Evolutionary conservation across 2,329 filamentous ascomycete genomes (phyloP).

Genomic region (Fusarium temperatum): DNA sequence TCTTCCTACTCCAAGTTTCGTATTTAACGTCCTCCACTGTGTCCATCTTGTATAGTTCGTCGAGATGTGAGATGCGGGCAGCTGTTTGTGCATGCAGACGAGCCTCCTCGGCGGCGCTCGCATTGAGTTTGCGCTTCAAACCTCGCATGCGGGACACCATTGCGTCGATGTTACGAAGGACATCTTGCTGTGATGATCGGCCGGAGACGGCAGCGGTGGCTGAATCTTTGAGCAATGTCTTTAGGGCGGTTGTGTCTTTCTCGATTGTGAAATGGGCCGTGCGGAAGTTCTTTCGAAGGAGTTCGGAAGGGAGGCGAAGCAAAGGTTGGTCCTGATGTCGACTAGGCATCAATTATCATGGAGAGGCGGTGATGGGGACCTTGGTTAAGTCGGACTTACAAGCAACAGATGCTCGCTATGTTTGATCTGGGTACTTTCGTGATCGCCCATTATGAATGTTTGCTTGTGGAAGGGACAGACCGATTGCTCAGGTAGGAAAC

Average conservation of each 20-base stretch:
- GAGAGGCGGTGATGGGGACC: constrained; percentile 1
- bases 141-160: constrained; percentile 88
- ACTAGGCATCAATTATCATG: not conserved
- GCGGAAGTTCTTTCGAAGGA: constrained; percentile 94
- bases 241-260: constrained; percentile 71
- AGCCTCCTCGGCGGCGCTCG: constrained; percentile 81
- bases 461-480: not conserved
- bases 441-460: constrained; percentile 62
- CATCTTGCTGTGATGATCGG: constrained; percentile 70
- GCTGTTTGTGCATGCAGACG: constrained; percentile 78
- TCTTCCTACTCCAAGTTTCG: constrained; percentile 84
- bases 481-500: not conserved
- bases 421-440: constrained; percentile 73
- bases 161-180: constrained; percentile 81
- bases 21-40: constrained; percentile 92
- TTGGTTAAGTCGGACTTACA: constrained; percentile 51
- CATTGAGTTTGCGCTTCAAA: constrained; percentile 86
- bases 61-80: constrained; percentile 81
- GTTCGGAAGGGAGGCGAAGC: constrained; percentile 89
- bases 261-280: constrained; percentile 81
- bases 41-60: constrained; percentile 81
- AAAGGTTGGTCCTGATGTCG: constrained; percentile 86
- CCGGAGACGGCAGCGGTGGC: constrained; percentile 74
- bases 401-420: constrained; percentile 80
- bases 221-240: constrained; percentile 68